phyloP scores from a whole-genome alignment of 768 basidiomycete genomes.

The Suillus variegatus region DNA sequence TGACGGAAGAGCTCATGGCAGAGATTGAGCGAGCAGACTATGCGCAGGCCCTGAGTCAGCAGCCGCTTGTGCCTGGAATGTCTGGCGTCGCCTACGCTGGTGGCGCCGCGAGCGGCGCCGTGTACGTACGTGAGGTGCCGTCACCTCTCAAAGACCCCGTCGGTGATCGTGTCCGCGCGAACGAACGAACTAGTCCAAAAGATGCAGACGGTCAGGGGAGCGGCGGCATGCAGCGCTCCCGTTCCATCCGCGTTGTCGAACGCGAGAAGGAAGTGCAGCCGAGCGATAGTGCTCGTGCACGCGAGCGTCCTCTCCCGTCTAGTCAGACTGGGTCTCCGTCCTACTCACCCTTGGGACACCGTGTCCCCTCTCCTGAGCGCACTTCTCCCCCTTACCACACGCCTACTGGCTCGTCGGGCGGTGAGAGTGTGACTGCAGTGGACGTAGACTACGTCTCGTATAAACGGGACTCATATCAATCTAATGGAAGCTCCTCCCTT shows the following conservation, averaged over 20 bases:
- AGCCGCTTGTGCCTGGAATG: conserved; percentile 36
- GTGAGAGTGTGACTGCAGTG: conserved; percentile 39
- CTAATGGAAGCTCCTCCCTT: conserved; percentile 27
- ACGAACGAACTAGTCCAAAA: conserved; percentile 58
- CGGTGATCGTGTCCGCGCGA: conserved; percentile 54
- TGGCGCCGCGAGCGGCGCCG: conserved; percentile 41
- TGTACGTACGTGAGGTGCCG: conserved; percentile 36
- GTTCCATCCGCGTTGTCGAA: conserved; percentile 39
- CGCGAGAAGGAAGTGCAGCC: conserved; percentile 45
- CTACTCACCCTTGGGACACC: conserved; percentile 44
- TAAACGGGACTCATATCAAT: conserved; percentile 46
- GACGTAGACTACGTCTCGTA: conserved; percentile 43
- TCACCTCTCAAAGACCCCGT: conserved; percentile 51
- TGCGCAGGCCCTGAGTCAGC: conserved; percentile 54
- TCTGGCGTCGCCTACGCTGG: conserved; percentile 50
- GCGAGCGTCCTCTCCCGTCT: conserved; percentile 30
- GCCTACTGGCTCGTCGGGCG: conserved; percentile 49
- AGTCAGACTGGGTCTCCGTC: conserved; percentile 40
- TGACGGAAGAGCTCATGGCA: conserved; percentile 69
- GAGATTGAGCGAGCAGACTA: conserved; percentile 74
- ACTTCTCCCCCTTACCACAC: conserved; percentile 50
- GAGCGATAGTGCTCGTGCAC: conserved; percentile 25
- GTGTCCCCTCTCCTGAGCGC: conserved; percentile 55
- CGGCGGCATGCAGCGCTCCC: conserved; percentile 21
- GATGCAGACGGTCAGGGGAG: conserved; percentile 45